Evolutionary conservation across 2,329 filamentous ascomycete species (phyloP), one percentile per base, ranked within the genome.

Genomic region (Sporothrix luriei): DNA sequence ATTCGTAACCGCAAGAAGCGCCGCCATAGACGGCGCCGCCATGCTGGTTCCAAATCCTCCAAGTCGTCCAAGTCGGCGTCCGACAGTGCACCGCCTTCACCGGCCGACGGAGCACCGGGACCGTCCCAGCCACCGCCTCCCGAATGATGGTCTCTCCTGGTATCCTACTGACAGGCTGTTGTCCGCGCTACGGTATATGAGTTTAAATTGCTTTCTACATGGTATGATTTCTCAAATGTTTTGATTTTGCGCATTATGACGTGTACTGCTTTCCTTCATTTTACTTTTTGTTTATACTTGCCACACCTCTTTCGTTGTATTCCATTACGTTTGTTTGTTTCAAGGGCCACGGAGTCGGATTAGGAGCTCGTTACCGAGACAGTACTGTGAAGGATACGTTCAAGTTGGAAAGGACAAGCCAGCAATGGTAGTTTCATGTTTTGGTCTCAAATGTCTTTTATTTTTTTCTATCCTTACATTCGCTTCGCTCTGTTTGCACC

Each of bases 1-100:
- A 54, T 70, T 29, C 62, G 46, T 40, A 19, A 10, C 4, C 38
- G 48, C n/a, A 62, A 61, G 19, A 66, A 49, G n/a, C 68, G 40
- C 19, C 51, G 52, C 4, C 68, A 68, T 13, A 16, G 65, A 1
- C 55, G 66, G 11, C 70, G 66, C 10, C 46, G 38, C 6, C 65
- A 64, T 11, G 65, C 61, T 4, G 65, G 66, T 4, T 72, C 71
- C 40, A 43, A 43, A 11, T 43, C 40, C 0, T 43, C 40, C 40
- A 43, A 71, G 43, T 69, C 66, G 2, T 46, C 51, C 49, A 70
- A 72, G 33, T 69, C 69, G 19, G 21, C 29, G 4, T 21, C 61
- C 19, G 66, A 68, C 29, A 71, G 68, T 16, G 68, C 68, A 4
- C 70, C 71, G 16, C 55, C 71, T 2, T 51, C 70, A 38, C 70